Conservation (phyloP, 345 rosid genomes). For the Melaleuca alternifolia region DNA sequence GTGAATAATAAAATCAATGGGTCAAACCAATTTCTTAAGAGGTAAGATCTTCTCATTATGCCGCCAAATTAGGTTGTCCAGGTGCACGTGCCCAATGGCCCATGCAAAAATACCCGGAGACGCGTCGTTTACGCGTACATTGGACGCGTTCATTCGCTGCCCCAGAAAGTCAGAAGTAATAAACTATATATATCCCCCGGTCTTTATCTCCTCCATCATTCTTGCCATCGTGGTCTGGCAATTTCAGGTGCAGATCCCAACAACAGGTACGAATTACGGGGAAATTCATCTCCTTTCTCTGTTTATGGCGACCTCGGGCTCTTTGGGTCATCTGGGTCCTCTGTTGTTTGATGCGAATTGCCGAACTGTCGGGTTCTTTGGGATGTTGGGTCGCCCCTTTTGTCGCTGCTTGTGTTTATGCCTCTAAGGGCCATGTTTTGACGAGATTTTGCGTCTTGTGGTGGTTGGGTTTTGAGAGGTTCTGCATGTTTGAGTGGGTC, state of each 20-base stretch:
- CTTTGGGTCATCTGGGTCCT: not conserved
- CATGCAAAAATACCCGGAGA: not conserved
- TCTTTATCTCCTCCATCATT: not conserved
- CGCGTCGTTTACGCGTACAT: constrained; percentile 1
- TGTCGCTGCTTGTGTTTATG: not conserved
- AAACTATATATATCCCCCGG: not conserved
- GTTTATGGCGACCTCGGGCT: not conserved
- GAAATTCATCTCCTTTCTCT: not conserved
- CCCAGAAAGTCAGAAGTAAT: too few relatives aligned
- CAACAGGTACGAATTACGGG: not conserved
- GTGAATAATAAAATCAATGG: not conserved
- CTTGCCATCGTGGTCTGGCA: not conserved
- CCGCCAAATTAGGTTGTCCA: not conserved
- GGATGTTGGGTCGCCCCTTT: not conserved
- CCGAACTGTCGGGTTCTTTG: not conserved
- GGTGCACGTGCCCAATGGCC: not conserved
- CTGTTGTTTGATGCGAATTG: not conserved
- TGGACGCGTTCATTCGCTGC: not conserved
- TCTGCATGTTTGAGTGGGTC: not conserved
- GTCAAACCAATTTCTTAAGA: not conserved
- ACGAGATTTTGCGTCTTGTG: not conserved
- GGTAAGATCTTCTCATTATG: not conserved
- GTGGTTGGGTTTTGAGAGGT: not conserved
- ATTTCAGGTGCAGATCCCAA: not conserved
- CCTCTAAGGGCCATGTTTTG: not conserved